Evolutionary conservation across 2,329 filamentous ascomycete genomes (phyloP), one percentile per base, ranked within the genome.

Genomic region (Xylaria sp.): DNA sequence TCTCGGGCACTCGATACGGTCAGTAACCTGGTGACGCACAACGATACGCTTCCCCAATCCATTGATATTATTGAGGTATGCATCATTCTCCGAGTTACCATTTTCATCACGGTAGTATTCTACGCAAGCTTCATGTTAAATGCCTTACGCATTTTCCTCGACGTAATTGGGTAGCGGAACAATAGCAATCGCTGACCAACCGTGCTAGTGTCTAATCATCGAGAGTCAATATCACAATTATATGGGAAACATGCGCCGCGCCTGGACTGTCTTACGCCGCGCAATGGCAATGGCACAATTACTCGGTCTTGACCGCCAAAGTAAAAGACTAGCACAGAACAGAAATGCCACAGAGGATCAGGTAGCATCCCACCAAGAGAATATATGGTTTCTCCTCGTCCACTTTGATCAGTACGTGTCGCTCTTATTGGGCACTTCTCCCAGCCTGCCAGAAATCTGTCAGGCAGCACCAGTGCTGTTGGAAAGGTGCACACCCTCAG

Each of bases 171-270:
- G 4, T 6, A 44, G 1, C 13, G 5, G 10, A 16, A 18, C 18
- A 51, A 32, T 23, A 85, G 83, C 60, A 70, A 54, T 23, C 8
- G 23, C 61, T 70, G 21, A 68, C 50, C 37, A 9, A 50, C 27
- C 23, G 44, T n/a, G 10, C 16, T 50, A 71, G 69, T 71, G 69
- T 40, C 47, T 88, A n/a, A 79, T 86, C 70, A 77, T 87, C 0
- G 82, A 86, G 69, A 79, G 79, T 13, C 77, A 85, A 25, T 85
- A 82, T 70, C 77, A 83, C 6, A 82, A 81, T 32, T 86, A 86
- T 32, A 74, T 75, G 0, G 86, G 86, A 1, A 81, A 83, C 32
- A 76, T 86, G 2, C 81, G 83, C 0, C 78, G 80, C 0, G 79
- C 84, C 0, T 87, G 84, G 83, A 71, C 86, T 3, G 76, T 79